These are phyloP conservation scores for Gypsophila paniculata DNA, from an alignment of 179 eudicot genomes.

Conservation along the genomic window DNA sequence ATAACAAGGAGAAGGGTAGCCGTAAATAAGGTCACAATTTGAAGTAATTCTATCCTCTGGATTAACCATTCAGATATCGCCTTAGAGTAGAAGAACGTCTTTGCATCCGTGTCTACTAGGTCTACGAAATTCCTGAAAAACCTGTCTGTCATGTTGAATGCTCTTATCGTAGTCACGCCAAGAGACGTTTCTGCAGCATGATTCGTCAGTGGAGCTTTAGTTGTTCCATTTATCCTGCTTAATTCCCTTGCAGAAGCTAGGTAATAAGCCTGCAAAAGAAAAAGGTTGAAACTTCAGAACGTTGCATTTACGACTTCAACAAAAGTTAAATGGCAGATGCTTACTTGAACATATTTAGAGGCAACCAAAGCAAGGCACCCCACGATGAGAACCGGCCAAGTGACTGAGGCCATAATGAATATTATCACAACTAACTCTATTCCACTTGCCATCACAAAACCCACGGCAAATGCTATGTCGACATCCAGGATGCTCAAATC, in stretches of 20 bases:
- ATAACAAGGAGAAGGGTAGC: constrained; percentile 52
- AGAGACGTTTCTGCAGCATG: constrained; percentile 67
- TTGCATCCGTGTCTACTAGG: constrained; percentile 67
- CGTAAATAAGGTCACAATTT: constrained; percentile 56
- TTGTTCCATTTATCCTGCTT: constrained; percentile 71
- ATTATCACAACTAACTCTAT: constrained; percentile 45
- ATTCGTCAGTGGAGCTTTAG: constrained; percentile 74
- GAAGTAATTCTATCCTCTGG: constrained; percentile 60
- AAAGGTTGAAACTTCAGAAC: background rate
- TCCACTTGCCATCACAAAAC: constrained; percentile 18
- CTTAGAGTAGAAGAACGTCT: constrained; percentile 44
- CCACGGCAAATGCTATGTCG: constrained; percentile 15
- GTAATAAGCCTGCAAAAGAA: constrained; percentile 43
- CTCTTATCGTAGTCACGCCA: constrained; percentile 68
- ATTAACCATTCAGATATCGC: constrained; percentile 65
- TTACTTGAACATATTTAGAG: constrained; percentile 57
- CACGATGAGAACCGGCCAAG: constrained; percentile 74
- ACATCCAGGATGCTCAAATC: constrained; percentile 25
- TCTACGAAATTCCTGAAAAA: constrained; percentile 49
- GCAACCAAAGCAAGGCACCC: constrained; percentile 43
- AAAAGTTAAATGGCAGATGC: background rate
- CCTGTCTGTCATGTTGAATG: constrained; percentile 48
- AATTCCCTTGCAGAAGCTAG: constrained; percentile 69
- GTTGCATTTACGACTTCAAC: background rate
- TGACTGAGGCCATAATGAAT: constrained; percentile 57